Evolutionary conservation across 768 basidiomycete species (phyloP).

Genomic region (Clavaria fumosa): DNA sequence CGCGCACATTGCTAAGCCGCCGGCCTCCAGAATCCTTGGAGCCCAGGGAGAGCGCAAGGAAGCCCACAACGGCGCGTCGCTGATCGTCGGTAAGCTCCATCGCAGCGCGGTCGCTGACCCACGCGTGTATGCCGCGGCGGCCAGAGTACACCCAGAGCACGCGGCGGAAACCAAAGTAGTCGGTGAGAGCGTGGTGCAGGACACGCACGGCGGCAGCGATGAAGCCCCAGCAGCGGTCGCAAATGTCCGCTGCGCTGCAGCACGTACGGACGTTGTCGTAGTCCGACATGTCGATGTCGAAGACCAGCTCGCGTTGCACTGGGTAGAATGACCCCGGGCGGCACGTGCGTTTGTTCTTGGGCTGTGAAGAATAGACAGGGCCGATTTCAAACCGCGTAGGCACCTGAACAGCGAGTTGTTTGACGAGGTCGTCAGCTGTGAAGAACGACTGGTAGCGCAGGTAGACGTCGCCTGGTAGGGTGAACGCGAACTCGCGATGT

Average conservation of each 20-base stretch:
- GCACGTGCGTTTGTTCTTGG: conserved; percentile 76
- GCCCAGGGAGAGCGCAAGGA: conserved; percentile 70
- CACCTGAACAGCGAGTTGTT: conserved; percentile 68
- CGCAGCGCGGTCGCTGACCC: conserved; percentile 86
- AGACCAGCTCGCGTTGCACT: conserved; percentile 79
- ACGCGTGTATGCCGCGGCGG: conserved; percentile 94
- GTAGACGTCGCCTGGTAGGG: conserved; percentile 80
- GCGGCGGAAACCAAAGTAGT: conserved; percentile 83
- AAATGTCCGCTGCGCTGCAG: conserved; percentile 83
- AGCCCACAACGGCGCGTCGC: conserved; percentile 73
- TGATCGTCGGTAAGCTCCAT: conserved; percentile 87
- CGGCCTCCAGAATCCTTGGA: conserved; percentile 63
- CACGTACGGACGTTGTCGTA: conserved; percentile 94
- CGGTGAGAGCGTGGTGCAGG: conserved; percentile 59
- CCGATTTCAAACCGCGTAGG: conserved; percentile 96
- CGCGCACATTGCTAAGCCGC: conserved; percentile 72
- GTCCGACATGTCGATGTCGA: conserved; percentile 99
- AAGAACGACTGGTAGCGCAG: conserved; percentile 89
- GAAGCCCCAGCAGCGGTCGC: conserved; percentile 87
- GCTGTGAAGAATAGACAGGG: conserved; percentile 82
- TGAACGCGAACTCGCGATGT: conserved; percentile 93
- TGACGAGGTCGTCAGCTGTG: conserved; percentile 79
- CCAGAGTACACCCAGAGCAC: conserved; percentile 98
- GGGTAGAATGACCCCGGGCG: conserved; percentile 56
- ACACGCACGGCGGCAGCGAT: conserved; percentile 87